phyloP scores from a whole-genome alignment of 2,329 filamentous ascomycete species.

The Dactylellina sp. region DNA sequence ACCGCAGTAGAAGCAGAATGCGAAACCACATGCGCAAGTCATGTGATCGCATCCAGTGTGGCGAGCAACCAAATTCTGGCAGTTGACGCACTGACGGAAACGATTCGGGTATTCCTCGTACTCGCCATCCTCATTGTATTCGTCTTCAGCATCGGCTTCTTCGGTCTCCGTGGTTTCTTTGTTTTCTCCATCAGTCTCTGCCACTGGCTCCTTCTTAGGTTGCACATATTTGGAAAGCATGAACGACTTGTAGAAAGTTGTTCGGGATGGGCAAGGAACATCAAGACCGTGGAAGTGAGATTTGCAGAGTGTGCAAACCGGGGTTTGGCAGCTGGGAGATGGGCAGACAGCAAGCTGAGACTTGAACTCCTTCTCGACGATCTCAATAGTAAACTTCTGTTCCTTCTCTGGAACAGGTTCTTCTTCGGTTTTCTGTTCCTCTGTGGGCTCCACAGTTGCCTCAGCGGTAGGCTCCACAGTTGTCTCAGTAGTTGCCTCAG shows the following conservation, averaged over 20 bases:
- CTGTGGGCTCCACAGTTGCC: neutral
- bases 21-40: slow-evolving; percentile 47
- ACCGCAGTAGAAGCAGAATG: slow-evolving; percentile 54
- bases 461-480: neutral
- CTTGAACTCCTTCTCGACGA: slow-evolving; percentile 40
- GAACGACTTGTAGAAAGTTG: slow-evolving; percentile 41
- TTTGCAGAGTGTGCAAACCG: slow-evolving; percentile 48
- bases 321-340: slow-evolving; percentile 26
- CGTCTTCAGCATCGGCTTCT: slow-evolving; percentile 8
- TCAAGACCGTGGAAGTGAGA: slow-evolving; percentile 53
- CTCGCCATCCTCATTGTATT: slow-evolving; percentile 29
- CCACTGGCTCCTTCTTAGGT: slow-evolving; percentile 10
- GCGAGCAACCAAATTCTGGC: slow-evolving; percentile 43
- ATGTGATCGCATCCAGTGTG: slow-evolving; percentile 54
- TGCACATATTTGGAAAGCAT: slow-evolving; percentile 44
- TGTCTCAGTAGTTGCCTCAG: neutral
- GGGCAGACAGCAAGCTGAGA: slow-evolving; percentile 40
- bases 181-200: neutral
- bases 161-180: slow-evolving; percentile 8
- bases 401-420: slow-evolving; percentile 5
- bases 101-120: slow-evolving; percentile 55
- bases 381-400: slow-evolving; percentile 16
- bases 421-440: slow-evolving; percentile 17
- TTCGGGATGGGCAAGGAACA: slow-evolving; percentile 39
- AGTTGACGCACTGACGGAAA: slow-evolving; percentile 51